These are phyloP conservation scores for Cytidiella melzeri DNA, from an alignment of 768 basidiomycete species.

Conservation along the genomic window DNA sequence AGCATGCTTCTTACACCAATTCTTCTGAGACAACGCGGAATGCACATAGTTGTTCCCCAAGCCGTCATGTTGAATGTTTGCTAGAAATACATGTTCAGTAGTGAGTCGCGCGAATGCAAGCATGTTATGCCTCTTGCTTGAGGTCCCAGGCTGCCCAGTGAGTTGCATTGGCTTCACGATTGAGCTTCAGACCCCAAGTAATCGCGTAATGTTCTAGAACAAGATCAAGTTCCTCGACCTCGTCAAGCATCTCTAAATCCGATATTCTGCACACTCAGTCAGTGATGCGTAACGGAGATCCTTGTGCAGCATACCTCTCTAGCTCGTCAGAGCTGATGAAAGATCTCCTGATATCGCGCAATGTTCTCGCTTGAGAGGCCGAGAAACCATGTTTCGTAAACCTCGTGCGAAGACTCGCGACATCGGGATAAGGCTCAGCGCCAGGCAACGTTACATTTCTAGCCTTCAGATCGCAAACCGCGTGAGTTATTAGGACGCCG, in stretches of 20 bases:
- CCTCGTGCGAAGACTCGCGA: conserved; percentile 50
- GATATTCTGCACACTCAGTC: conserved; percentile 50
- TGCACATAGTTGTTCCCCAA: no score
- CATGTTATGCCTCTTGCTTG: background rate
- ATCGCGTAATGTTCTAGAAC: conserved; percentile 88
- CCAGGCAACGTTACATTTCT: conserved; percentile 75
- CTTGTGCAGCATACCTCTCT: conserved; percentile 47
- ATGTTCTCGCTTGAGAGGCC: conserved; percentile 47
- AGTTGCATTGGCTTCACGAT: background rate
- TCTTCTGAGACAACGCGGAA: no score
- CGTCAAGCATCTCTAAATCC: conserved; percentile 81
- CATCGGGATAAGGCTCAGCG: conserved; percentile 51
- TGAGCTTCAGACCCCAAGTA: conserved; percentile 50
- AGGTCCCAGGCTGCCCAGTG: conserved; percentile 8
- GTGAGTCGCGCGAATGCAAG: no score
- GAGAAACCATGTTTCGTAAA: conserved; percentile 56
- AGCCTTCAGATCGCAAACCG: conserved; percentile 35
- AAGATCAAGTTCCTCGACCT: conserved; percentile 90
- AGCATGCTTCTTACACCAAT: no score
- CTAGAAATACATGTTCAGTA: background rate
- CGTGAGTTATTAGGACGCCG: background rate
- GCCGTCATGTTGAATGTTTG: no score
- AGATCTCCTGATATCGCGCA: conserved; percentile 60
- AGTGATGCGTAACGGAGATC: background rate
- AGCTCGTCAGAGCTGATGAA: conserved; percentile 46